Conservation (phyloP, 1,139 yeast species). For the Scheffersomyces insectosa region DNA sequence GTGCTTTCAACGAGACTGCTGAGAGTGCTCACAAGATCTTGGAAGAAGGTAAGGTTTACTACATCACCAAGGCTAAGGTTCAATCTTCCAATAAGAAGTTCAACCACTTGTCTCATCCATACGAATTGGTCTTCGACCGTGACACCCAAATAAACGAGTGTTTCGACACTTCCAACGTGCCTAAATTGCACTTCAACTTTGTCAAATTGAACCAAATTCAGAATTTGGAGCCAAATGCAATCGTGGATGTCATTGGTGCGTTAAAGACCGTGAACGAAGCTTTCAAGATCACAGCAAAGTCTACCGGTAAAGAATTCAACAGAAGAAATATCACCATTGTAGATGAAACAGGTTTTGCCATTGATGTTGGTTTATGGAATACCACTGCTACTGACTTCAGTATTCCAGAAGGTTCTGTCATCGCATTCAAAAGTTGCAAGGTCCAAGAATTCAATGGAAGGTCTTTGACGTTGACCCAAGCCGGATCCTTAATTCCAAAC, state of each 20-base stretch:
- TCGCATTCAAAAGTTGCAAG: constrained; percentile 89
- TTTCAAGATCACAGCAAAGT: constrained; percentile 84
- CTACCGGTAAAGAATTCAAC: constrained; percentile 86
- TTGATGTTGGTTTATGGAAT: constrained; percentile 89
- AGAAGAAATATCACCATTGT: constrained; percentile 87
- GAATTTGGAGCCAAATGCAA: constrained; percentile 66
- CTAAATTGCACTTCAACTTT: constrained; percentile 76
- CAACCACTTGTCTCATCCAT: constrained; percentile 81
- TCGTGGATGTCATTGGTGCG: constrained; percentile 86
- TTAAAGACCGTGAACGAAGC: constrained; percentile 74
- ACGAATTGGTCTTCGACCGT: constrained; percentile 80
- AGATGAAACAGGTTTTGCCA: constrained; percentile 78
- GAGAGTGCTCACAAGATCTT: constrained; percentile 72
- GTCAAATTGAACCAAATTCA: constrained; percentile 68
- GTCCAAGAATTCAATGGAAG: constrained; percentile 90
- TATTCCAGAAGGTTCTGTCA: constrained; percentile 76
- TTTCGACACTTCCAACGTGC: constrained; percentile 65
- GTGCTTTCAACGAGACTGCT: constrained; percentile 89
- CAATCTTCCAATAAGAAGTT: constrained; percentile 85
- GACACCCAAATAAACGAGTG: constrained; percentile 78
- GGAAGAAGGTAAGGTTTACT: constrained; percentile 89
- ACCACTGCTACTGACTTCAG: constrained; percentile 77
- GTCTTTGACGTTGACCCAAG: constrained; percentile 75
- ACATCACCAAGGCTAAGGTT: constrained; percentile 78
- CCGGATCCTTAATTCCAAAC: constrained; percentile 72